Percentiles rank a stretch among this genome's conserved stretches.
phyloP scores from a whole-genome alignment of 192 early-diverging fungal genomes.

The Funneliformis mosseae region DNA sequence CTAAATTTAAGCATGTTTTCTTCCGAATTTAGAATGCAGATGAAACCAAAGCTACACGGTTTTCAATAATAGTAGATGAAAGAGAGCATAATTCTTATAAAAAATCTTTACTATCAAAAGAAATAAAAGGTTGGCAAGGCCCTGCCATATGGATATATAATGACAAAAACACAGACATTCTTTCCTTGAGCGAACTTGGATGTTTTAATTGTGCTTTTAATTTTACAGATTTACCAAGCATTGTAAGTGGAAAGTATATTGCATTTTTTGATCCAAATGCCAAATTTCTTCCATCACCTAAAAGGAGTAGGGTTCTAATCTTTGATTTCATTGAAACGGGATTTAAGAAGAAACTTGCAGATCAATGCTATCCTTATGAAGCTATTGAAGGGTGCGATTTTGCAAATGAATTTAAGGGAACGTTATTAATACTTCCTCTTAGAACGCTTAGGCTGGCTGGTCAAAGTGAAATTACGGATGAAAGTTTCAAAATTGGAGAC shows the following conservation, averaged over 20 bases:
- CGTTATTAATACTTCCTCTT: not conserved
- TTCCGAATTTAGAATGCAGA: constrained; percentile 45
- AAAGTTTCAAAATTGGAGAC: not conserved
- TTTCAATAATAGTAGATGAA: constrained; percentile 22
- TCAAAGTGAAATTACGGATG: not conserved
- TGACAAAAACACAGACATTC: constrained; percentile 30
- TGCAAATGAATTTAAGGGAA: not conserved
- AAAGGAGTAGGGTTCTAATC: not conserved
- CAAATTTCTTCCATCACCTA: constrained; percentile 21
- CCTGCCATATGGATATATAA: constrained; percentile 37
- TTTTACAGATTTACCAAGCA: constrained; percentile 31
- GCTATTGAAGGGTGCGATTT: not conserved
- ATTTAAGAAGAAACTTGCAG: not conserved
- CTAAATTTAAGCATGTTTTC: not conserved
- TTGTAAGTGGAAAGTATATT: constrained; percentile 32
- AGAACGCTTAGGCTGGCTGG: not conserved
- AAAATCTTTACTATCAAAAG: not conserved
- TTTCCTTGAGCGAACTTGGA: constrained; percentile 24
- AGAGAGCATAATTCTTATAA: not conserved
- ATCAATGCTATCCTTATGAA: not conserved
- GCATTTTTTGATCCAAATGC: constrained; percentile 35
- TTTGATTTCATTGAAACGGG: not conserved
- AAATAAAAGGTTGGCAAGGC: constrained; percentile 35
- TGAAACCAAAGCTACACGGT: not conserved
- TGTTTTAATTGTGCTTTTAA: constrained; percentile 29